Evolutionary conservation across 1,284 basidiomycete species (phyloP), one percentile per base, ranked within the genome.

Genomic region (Marasmius sp.): DNA sequence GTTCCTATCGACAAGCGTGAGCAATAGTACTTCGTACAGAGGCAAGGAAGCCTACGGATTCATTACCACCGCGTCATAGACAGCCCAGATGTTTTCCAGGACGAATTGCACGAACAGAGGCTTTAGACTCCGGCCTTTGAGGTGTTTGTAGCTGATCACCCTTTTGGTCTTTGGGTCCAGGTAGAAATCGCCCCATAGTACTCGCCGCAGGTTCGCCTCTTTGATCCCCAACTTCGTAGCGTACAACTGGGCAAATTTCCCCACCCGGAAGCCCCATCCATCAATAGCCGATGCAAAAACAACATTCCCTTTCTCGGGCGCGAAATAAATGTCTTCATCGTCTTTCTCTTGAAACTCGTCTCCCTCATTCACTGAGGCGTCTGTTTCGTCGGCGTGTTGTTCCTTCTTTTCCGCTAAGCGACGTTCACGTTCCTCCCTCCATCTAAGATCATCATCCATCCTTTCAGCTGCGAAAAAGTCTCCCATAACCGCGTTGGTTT

Each of bases 31-130:
- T 84, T 81, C 68, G 81, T 76, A 64, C 89, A 18, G 52, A 61
- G 52, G 51, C 43, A 52, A 48, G 67, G 54, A 55, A 1, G 87
- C 94, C 71, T 72, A 97, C 95, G 94, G 91, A 68, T 95, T 93
- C 14, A 92, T 75, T 38, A 92, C 77, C 14, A 95, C 88, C 34
- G 91, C 92, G 69, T 97, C 93, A 75, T 99, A 99, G 10, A 98
- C 92, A 33, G 92, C 89, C 97, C 97, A 99, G 36, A 99, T 86
- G 74, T 98, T 99, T 64, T 99, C 97, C 67, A 99, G 78, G 5
- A 99, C 91, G 69, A 99, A 98, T 76, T 98, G 96, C 5, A 98
- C 97, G 72, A 99, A 99, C 56, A 99, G 83, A n/a, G 96, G 95
- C 78, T 98, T 99, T 70, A 99, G 78, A 37, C 85, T 82, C 27